Percentiles rank a stretch among this genome's conserved stretches.
These are phyloP conservation scores for Tetraselmis striata DNA, from an alignment of 139 green algal genomes.

Conservation along the genomic window DNA sequence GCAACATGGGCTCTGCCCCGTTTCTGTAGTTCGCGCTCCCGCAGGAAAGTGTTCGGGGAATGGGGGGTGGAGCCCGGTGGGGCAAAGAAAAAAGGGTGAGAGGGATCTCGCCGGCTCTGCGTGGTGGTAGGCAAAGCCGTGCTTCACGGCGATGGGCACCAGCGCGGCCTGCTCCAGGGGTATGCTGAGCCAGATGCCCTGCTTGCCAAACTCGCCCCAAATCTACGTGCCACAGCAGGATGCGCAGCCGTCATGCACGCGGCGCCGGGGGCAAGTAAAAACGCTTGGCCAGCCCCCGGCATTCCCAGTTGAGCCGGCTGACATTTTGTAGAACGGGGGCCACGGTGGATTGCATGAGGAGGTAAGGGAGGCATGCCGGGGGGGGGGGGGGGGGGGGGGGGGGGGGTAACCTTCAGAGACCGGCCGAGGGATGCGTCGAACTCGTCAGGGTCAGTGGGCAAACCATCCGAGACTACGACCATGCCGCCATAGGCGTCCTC, in stretches of 20 bases:
- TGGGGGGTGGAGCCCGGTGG: not conserved
- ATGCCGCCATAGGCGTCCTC: conserved; percentile 55
- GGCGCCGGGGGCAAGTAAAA: too few relatives aligned
- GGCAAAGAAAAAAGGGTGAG: not conserved
- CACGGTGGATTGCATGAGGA: too few relatives aligned
- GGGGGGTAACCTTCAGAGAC: conserved; percentile 36
- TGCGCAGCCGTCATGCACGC: too few relatives aligned
- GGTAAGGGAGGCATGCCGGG: too few relatives aligned
- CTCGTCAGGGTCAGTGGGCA: conserved; percentile 33
- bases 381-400: too few relatives aligned
- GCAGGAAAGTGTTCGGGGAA: conserved; percentile 1
- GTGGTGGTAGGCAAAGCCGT: conserved; percentile 69
- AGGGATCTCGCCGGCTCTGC: conserved; percentile 39
- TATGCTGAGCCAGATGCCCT: conserved; percentile 70
- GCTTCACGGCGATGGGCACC: conserved; percentile 27
- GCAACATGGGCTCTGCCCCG: too few relatives aligned
- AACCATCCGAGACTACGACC: conserved; percentile 26
- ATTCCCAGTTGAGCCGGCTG: too few relatives aligned
- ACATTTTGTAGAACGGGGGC: too few relatives aligned
- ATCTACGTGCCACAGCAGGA: too few relatives aligned
- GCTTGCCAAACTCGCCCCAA: conserved; percentile 34
- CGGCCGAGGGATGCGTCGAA: conserved; percentile 33
- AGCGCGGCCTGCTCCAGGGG: conserved; percentile 24
- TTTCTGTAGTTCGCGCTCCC: too few relatives aligned
- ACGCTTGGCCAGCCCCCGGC: too few relatives aligned